phyloP scores from a whole-genome alignment of 2,329 filamentous ascomycete species.

The Colletotrichum agaves region DNA sequence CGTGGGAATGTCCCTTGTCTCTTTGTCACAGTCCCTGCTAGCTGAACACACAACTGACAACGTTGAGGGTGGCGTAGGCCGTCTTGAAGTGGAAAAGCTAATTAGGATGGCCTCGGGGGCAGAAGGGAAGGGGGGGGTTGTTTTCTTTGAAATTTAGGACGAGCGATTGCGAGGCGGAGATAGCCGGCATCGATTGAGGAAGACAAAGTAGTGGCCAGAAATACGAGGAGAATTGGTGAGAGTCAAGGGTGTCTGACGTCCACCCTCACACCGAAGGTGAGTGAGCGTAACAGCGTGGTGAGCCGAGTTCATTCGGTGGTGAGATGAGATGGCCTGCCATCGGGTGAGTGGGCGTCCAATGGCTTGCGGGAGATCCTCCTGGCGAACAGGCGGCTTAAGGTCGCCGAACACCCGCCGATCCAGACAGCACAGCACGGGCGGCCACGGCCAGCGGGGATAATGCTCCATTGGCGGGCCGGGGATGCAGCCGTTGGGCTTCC shows the following conservation, averaged over 20 bases:
- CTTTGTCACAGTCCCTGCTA: not conserved
- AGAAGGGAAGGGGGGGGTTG: not conserved
- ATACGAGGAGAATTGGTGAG: not conserved
- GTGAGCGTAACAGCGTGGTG: not conserved
- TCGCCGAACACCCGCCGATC: constrained; percentile 13
- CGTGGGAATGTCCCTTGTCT: constrained; percentile 16
- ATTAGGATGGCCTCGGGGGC: too few species aligned
- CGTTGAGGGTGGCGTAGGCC: constrained; percentile 1
- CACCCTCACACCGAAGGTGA: constrained; percentile 17
- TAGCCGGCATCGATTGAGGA: not conserved
- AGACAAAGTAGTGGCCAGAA: not conserved
- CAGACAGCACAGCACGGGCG: not conserved
- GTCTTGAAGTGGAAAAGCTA: not conserved
- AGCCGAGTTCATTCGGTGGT: not conserved
- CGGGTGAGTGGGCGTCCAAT: constrained; percentile 4
- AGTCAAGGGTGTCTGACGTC: constrained; percentile 4
- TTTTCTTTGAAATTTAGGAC: too few species aligned
- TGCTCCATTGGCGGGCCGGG: constrained; percentile 20
- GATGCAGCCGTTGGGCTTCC: constrained; percentile 4
- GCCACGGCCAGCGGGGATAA: not conserved
- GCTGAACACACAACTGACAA: constrained; percentile 20
- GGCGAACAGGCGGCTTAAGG: constrained; percentile 7
- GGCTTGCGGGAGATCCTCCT: not conserved
- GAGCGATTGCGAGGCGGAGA: too few species aligned
- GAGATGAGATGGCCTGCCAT: too few species aligned